Conservation (phyloP, 441 rosid species). For the Biscutella laevigata region DNA sequence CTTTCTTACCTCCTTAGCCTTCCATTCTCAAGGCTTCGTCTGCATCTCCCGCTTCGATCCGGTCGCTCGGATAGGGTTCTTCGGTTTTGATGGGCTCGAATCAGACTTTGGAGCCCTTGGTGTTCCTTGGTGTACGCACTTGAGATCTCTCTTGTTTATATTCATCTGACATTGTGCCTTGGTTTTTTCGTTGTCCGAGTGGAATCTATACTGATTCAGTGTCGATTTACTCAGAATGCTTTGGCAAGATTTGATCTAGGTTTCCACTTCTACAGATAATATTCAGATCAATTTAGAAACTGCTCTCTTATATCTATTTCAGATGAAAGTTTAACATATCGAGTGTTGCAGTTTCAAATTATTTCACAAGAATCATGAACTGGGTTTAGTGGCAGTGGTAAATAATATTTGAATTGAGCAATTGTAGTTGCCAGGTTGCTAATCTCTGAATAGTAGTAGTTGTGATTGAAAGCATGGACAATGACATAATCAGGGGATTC, state of each 20-base stretch:
- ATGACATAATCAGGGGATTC: no score
- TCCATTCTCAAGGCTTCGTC: slow-evolving; percentile 57
- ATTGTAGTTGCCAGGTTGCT: background rate
- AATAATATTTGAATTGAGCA: background rate
- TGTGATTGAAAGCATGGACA: no score
- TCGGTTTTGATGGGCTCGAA: slow-evolving; percentile 67
- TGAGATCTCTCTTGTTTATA: slow-evolving; percentile 1
- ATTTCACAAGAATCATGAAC: background rate
- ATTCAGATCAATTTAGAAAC: background rate
- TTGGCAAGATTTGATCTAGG: slow-evolving; percentile 19
- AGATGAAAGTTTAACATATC: background rate
- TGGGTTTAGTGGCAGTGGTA: no score
- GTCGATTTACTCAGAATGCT: background rate
- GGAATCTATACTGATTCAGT: background rate
- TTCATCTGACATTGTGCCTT: background rate
- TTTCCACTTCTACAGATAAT: background rate
- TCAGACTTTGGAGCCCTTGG: slow-evolving; percentile 89
- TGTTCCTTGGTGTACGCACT: slow-evolving; percentile 95
- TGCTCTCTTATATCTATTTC: background rate
- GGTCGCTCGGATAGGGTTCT: slow-evolving; percentile 56
- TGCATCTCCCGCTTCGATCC: slow-evolving; percentile 70
- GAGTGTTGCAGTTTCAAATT: background rate
- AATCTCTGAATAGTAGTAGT: background rate
- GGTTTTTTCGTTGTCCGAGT: background rate
- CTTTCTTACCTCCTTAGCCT: slow-evolving; percentile 43